Evolutionary conservation across 1,284 basidiomycete species (phyloP).

Genomic region (Thecaphora thlaspeos): DNA sequence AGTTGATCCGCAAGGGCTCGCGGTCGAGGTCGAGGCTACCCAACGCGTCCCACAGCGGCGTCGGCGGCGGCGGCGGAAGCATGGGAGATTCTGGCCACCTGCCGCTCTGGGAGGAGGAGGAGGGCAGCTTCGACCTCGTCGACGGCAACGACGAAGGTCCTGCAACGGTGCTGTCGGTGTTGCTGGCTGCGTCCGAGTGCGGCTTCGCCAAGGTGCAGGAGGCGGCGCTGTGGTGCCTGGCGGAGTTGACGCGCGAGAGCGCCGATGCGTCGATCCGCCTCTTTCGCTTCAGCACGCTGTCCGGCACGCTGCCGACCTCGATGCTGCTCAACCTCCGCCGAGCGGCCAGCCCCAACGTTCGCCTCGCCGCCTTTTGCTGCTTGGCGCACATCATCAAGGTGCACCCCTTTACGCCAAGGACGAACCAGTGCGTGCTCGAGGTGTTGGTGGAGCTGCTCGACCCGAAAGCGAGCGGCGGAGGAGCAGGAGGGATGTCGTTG

Average conservation of each 20-base stretch:
- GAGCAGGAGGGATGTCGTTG: constrained; percentile 4
- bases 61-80: no score
- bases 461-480: constrained; percentile 2
- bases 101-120: constrained; percentile 23
- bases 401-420: constrained; percentile 37
- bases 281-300: constrained; percentile 25
- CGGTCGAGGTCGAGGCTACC: constrained; percentile 23
- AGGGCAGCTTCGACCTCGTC: constrained; percentile 3
- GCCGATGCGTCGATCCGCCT: constrained; percentile 18
- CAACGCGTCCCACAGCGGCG: constrained; percentile 6
- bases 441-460: constrained; percentile 49
- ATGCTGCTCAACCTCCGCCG: constrained; percentile 39
- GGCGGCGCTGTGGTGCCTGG: constrained; percentile 41
- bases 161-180: constrained; percentile 13
- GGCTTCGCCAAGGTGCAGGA: constrained; percentile 44
- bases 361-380: constrained; percentile 48
- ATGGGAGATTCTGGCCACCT: constrained; percentile 14
- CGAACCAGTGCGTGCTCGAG: constrained; percentile 45
- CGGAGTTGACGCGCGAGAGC: constrained; percentile 36
- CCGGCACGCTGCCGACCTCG: constrained; percentile 40
- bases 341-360: constrained; percentile 29
- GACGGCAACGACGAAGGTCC: constrained; percentile 3
- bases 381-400: constrained; percentile 49
- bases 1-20: constrained; percentile 31
- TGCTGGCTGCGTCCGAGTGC: constrained; percentile 42